Evolutionary conservation across 1,284 basidiomycete species (phyloP).

Genomic region (Cryptococcus sp.): DNA sequence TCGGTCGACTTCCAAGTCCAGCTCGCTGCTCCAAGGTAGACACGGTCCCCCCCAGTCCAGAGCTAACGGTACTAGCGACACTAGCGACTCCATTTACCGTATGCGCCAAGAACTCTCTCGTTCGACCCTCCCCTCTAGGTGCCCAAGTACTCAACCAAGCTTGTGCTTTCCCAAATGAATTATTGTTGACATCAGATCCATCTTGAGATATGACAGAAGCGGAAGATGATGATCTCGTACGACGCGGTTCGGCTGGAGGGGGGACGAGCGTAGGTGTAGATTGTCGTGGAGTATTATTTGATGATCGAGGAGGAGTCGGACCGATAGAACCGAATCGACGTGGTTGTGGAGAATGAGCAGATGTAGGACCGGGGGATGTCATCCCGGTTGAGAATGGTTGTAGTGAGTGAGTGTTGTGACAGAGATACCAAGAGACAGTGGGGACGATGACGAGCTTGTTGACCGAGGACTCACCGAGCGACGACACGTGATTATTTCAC

Average conservation of each 20-base stretch:
- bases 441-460: not conserved
- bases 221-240: constrained; percentile 23
- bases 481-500: not conserved
- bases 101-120: constrained; percentile 36
- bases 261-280: constrained; percentile 6
- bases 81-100: constrained; percentile 38
- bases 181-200: constrained; percentile 14
- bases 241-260: constrained; percentile 13
- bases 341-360: constrained; percentile 3
- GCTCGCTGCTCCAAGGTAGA: not conserved
- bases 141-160: constrained; percentile 43
- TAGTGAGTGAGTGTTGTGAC: too few species aligned
- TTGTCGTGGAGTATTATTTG: constrained; percentile 8
- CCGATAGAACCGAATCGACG: constrained; percentile 12
- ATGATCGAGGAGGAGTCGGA: not conserved
- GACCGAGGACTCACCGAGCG: not conserved
- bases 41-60: constrained; percentile 13
- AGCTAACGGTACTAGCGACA: constrained; percentile 32
- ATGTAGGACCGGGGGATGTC: constrained; percentile 2
- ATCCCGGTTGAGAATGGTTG: not conserved
- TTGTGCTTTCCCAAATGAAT: constrained; percentile 22
- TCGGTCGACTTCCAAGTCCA: not conserved
- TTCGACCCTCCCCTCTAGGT: constrained; percentile 41
- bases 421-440: not conserved
- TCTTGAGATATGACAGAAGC: constrained; percentile 11